A percentile compares a stretch with the other conserved stretches of the same genome.
Evolutionary conservation across 352 stramenopile species (phyloP).

Genomic region (Globisporangium camurandrum): DNA sequence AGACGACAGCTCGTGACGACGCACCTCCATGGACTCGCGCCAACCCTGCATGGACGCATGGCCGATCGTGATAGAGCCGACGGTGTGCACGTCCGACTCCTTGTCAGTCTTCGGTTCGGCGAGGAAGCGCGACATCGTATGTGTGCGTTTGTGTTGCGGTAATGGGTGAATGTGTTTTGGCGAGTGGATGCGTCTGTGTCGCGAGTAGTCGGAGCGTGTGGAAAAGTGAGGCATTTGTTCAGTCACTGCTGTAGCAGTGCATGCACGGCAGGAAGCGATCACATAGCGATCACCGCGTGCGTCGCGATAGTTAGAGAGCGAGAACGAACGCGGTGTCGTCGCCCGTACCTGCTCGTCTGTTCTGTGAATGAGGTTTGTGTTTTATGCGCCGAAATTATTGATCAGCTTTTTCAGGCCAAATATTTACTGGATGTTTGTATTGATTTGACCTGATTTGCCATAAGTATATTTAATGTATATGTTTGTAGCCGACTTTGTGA

Average conservation of each 20-base stretch:
- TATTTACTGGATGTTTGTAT: neutral
- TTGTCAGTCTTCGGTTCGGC: conserved; percentile 76
- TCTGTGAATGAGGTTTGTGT: neutral
- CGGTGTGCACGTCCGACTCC: conserved; percentile 34
- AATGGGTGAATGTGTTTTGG: no score
- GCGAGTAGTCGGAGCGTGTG: neutral
- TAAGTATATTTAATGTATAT: no score
- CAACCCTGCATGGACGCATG: conserved; percentile 79
- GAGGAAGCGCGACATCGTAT: conserved; percentile 77
- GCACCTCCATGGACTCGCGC: conserved; percentile 81
- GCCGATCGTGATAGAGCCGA: conserved; percentile 48
- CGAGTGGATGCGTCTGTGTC: no score
- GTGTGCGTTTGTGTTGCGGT: no score
- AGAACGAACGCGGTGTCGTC: neutral
- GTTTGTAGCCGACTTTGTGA: no score
- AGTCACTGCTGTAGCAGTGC: neutral
- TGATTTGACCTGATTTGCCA: neutral
- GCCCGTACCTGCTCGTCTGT: neutral
- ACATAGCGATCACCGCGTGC: no score
- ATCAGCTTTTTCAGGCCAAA: neutral
- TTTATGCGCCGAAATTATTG: neutral
- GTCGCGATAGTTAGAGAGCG: neutral
- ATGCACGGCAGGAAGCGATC: no score
- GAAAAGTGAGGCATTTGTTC: neutral
- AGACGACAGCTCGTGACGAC: neutral